phyloP scores from a whole-genome alignment of 2,329 filamentous ascomycete species.

The Fusarium veterinarium region DNA sequence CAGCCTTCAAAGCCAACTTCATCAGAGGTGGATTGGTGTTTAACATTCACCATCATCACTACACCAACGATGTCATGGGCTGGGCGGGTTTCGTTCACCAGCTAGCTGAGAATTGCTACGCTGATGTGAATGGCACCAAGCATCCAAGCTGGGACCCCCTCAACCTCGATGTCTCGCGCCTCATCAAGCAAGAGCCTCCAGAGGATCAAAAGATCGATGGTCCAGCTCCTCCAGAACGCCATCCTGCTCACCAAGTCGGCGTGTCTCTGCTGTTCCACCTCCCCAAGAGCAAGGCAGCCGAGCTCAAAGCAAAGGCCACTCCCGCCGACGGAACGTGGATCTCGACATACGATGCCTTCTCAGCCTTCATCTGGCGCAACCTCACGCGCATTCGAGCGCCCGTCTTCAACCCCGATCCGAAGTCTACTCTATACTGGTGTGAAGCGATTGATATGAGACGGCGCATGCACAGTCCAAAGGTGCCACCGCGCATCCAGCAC shows the following conservation, averaged over 20 bases:
- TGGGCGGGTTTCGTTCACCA: conserved; percentile 53
- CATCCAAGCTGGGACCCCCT: conserved; percentile 52
- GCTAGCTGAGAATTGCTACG: conserved; percentile 57
- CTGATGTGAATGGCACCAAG: conserved; percentile 44
- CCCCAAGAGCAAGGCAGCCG: conserved; percentile 55
- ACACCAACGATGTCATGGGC: conserved; percentile 56
- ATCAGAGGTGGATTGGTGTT: conserved; percentile 56
- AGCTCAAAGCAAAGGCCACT: conserved; percentile 52
- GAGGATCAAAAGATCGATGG: conserved; percentile 48
- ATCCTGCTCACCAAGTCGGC: conserved; percentile 44
- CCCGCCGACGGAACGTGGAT: conserved; percentile 54
- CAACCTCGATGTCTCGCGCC: conserved; percentile 50
- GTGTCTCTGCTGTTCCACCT: conserved; percentile 55
- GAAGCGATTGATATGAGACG: conserved; percentile 54
- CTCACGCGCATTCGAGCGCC: conserved; percentile 50
- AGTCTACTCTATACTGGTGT: conserved; percentile 47
- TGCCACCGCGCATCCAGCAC: conserved; percentile 50
- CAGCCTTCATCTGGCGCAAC: conserved; percentile 56
- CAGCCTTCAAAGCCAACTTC: conserved; percentile 57
- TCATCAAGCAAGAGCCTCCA: conserved; percentile 46
- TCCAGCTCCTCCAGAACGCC: conserved; percentile 42
- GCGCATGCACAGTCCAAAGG: conserved; percentile 49
- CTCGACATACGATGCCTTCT: conserved; percentile 59
- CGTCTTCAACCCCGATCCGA: conserved; percentile 48
- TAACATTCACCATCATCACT: conserved; percentile 57